A percentile compares a stretch with the other conserved stretches of the same genome.
phyloP scores from a whole-genome alignment of 176 grass and related monocot genomes.

The Carex scoparia region DNA sequence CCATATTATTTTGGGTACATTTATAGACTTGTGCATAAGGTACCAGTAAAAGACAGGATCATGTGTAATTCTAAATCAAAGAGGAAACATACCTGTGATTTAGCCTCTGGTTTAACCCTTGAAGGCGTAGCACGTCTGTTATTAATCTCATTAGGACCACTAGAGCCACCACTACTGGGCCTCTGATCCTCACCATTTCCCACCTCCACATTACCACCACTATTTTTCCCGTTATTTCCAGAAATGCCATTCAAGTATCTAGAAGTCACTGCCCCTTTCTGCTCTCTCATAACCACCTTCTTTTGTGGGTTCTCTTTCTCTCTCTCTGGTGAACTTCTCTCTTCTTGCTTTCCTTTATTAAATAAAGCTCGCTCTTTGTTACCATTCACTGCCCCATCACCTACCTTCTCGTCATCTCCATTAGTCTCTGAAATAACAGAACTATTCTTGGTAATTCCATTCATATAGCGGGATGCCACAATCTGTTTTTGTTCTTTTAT shows the following conservation, averaged over 20 bases:
- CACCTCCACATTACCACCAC: conserved; percentile 33
- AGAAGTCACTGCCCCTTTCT: conserved; percentile 68
- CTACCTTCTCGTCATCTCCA: conserved; percentile 20
- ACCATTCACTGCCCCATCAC: not conserved
- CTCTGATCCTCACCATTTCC: conserved; percentile 49
- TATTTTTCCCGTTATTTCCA: conserved; percentile 54
- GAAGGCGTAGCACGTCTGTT: conserved; percentile 31
- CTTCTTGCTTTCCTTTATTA: conserved; percentile 15
- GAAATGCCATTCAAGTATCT: conserved; percentile 89
- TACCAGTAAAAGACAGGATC: not conserved
- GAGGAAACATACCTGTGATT: conserved; percentile 58
- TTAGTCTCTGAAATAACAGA: conserved; percentile 6
- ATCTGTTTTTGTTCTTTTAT: conserved; percentile 31
- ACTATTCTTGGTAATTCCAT: conserved; percentile 14
- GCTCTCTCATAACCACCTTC: conserved; percentile 77
- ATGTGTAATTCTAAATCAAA: not conserved
- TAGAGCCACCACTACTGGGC: conserved; percentile 34
- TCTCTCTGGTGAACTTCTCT: not conserved
- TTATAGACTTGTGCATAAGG: not conserved
- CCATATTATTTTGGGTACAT: not conserved
- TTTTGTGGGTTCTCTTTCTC: conserved; percentile 29
- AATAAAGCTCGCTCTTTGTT: not conserved
- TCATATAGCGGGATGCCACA: conserved; percentile 29
- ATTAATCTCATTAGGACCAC: conserved; percentile 36
- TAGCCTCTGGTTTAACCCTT: conserved; percentile 59